Conservation (phyloP, 2,329 filamentous ascomycete species). For the Diplodia sapinea region DNA sequence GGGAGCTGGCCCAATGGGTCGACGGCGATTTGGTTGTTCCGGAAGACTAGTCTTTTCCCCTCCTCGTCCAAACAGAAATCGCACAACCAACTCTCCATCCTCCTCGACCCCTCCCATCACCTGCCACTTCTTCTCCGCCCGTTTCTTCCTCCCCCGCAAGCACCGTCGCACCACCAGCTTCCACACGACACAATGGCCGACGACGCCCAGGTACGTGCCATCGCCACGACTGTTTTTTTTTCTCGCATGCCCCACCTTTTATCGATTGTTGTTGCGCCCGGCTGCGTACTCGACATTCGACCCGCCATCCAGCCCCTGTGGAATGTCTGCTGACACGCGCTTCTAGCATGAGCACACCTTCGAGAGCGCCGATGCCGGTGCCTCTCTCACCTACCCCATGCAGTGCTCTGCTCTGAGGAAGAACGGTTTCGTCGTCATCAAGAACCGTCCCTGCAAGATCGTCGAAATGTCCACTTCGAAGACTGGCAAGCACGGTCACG, state of each 20-base stretch:
- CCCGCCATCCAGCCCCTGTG: not conserved
- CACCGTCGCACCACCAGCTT: slow-evolving; percentile 41
- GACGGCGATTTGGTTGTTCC: slow-evolving; percentile 27
- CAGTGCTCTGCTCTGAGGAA: slow-evolving; percentile 99
- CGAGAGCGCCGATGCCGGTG: slow-evolving; percentile 94
- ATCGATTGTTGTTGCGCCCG: slow-evolving; percentile 41
- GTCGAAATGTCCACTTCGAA: slow-evolving; percentile 99
- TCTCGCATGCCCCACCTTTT: slow-evolving; percentile 47
- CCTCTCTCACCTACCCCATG: slow-evolving; percentile 93
- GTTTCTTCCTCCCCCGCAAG: slow-evolving; percentile 41
- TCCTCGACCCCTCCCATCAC: slow-evolving; percentile 31
- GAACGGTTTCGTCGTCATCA: slow-evolving; percentile 99
- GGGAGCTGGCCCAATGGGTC: slow-evolving; percentile 18
- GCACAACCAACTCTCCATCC: slow-evolving; percentile 31
- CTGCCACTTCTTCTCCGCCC: slow-evolving; percentile 33
- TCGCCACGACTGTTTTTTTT: slow-evolving; percentile 31
- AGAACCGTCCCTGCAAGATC: slow-evolving; percentile 99
- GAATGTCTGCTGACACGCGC: slow-evolving; percentile 35
- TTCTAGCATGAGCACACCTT: slow-evolving; percentile 71
- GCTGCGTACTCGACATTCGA: slow-evolving; percentile 37
- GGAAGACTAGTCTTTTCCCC: slow-evolving; percentile 30
- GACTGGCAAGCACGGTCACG: slow-evolving; percentile 99
- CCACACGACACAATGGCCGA: slow-evolving; percentile 66
- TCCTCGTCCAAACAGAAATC: slow-evolving; percentile 30
- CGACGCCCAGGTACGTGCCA: slow-evolving; percentile 66